These are phyloP conservation scores for Rhynchosporium graminicola DNA, from an alignment of 2,329 filamentous ascomycete genomes.

Conservation along the genomic window DNA sequence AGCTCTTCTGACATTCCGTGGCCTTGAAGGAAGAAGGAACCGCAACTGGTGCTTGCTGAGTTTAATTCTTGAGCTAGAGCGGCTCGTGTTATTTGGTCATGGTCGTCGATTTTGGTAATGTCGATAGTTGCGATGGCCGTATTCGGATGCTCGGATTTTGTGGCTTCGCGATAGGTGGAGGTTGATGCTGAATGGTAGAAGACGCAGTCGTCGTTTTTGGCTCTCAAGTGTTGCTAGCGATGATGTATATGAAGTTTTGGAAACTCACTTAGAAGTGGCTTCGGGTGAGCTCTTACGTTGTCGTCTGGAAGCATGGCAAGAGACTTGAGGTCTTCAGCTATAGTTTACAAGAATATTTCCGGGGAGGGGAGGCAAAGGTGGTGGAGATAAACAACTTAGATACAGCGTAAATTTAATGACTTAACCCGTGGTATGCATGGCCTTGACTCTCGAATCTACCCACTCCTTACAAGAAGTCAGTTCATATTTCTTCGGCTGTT, in stretches of 20 bases:
- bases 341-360: constrained; percentile 28
- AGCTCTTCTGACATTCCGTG: constrained; percentile 16
- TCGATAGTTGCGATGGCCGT: constrained; percentile 21
- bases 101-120: constrained; percentile 9
- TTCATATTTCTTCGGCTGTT: constrained; percentile 19
- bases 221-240: neutral
- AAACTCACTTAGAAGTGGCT: neutral
- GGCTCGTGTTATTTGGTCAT: neutral
- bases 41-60: constrained; percentile 14
- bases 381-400: neutral
- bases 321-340: constrained; percentile 9
- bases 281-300: neutral
- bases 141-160: constrained; percentile 1
- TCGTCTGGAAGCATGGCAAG: neutral
- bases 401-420: neutral
- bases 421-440: constrained; percentile 20
- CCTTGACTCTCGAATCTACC: constrained; percentile 19
- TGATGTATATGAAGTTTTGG: neutral
- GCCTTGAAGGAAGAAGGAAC: constrained; percentile 19
- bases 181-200: constrained; percentile 20
- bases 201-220: constrained; percentile 10
- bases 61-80: constrained; percentile 14
- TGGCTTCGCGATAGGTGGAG: constrained; percentile 17
- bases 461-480: constrained; percentile 20
- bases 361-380: constrained; percentile 13